These are phyloP conservation scores for Aspergillus nanangensis DNA, from an alignment of 495 filamentous ascomycete species.

Conservation along the genomic window DNA sequence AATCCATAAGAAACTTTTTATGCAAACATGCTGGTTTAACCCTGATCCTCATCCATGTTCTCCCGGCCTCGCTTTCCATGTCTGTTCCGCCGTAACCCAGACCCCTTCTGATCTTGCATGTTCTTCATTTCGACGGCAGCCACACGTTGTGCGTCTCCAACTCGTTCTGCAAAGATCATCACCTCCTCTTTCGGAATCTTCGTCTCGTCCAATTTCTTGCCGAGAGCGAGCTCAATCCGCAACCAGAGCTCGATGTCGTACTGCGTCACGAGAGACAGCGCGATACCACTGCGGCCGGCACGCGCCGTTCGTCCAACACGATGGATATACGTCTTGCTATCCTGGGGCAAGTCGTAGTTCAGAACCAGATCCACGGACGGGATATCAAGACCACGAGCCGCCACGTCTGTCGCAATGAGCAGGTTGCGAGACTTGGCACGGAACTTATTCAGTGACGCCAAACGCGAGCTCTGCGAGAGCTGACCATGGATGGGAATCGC, in stretches of 20 bases:
- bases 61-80: slow-evolving; percentile 63
- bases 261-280: slow-evolving; percentile 78
- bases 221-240: slow-evolving; percentile 78
- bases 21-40: slow-evolving; percentile 8
- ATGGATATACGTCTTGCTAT: slow-evolving; percentile 92
- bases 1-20: no score
- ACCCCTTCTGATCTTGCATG: slow-evolving; percentile 71
- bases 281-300: slow-evolving; percentile 81
- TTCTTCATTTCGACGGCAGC: slow-evolving; percentile 81
- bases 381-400: slow-evolving; percentile 91
- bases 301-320: slow-evolving; percentile 90
- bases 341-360: slow-evolving; percentile 78
- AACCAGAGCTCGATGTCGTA: slow-evolving; percentile 88
- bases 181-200: slow-evolving; percentile 74
- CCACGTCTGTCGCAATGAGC: slow-evolving; percentile 93
- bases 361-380: slow-evolving; percentile 85
- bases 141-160: slow-evolving; percentile 79
- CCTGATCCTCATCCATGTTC: slow-evolving; percentile 81
- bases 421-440: slow-evolving; percentile 69
- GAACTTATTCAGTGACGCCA: slow-evolving; percentile 88
- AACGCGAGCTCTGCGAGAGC: slow-evolving; percentile 74
- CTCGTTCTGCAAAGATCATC: slow-evolving; percentile 74
- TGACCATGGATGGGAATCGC: slow-evolving; percentile 92
- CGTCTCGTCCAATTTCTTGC: slow-evolving; percentile 68
- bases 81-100: slow-evolving; percentile 54